These are phyloP conservation scores for Lasiosphaeria miniovina DNA, from an alignment of 495 filamentous ascomycete species.

Conservation along the genomic window DNA sequence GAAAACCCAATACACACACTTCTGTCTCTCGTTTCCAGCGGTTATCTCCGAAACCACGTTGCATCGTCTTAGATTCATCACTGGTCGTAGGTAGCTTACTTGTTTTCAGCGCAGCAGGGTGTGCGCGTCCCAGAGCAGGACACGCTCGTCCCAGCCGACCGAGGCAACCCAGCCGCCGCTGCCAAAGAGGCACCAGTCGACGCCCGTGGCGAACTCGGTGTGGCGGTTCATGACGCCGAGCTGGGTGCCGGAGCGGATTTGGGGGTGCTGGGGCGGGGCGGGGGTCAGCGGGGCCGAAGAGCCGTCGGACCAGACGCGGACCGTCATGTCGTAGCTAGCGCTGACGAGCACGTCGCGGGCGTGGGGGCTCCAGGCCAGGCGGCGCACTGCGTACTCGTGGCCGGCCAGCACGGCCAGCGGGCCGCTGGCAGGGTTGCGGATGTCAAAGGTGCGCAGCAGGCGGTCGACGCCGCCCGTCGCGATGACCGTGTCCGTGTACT, in stretches of 20 bases:
- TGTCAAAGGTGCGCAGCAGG: constrained; percentile 81
- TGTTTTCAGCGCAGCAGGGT: constrained; percentile 23
- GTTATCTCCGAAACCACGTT: neutral
- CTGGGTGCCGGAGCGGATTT: constrained; percentile 56
- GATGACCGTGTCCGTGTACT: constrained; percentile 79
- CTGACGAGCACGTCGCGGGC: constrained; percentile 77
- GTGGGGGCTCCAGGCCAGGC: constrained; percentile 88
- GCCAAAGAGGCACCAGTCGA: constrained; percentile 97
- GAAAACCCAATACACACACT: neutral
- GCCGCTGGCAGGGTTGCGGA: constrained; percentile 67
- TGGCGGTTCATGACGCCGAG: constrained; percentile 86
- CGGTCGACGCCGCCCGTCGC: constrained; percentile 90
- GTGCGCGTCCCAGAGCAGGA: constrained; percentile 87
- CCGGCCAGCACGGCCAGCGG: constrained; percentile 70
- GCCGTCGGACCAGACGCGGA: constrained; percentile 86
- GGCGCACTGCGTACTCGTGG: constrained; percentile 86
- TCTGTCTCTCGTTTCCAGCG: no score
- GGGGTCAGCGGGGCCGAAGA: constrained; percentile 37
- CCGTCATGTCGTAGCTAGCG: constrained; percentile 97
- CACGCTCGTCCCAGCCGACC: constrained; percentile 86
- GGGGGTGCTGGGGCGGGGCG: constrained; percentile 15
- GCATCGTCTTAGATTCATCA: neutral
- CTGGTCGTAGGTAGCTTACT: neutral
- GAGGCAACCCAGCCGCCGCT: constrained; percentile 93
- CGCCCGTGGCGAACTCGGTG: constrained; percentile 95